Percentiles rank a stretch among this genome's conserved stretches.
Conservation (phyloP, 306 rosid species). For the Quercus aquifolioides region DNA sequence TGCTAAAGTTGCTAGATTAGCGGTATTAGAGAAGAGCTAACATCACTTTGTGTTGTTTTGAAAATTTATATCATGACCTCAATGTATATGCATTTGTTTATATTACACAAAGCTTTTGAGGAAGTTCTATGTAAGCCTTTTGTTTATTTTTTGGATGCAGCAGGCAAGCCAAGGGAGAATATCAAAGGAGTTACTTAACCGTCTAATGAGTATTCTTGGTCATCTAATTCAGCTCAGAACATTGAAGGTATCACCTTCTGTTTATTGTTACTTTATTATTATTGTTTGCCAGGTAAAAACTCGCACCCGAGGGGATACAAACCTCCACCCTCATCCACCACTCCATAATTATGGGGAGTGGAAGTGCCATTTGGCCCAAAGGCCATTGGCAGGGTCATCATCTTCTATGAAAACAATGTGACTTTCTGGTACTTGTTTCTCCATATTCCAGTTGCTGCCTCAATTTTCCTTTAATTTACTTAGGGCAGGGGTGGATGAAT, state of each 20-base stretch:
- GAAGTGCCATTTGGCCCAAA: too few relatives aligned
- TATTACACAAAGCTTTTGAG: conserved; percentile 2
- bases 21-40: conserved; percentile 47
- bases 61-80: not conserved
- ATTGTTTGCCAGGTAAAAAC: too few relatives aligned
- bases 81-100: not conserved
- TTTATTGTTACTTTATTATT: not conserved
- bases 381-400: not conserved
- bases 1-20: conserved; percentile 96
- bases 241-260: conserved; percentile 61
- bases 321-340: too few relatives aligned
- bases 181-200: conserved; percentile 81
- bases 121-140: conserved; percentile 4
- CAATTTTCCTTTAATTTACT: not conserved
- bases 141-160: conserved; percentile 35
- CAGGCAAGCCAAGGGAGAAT: conserved; percentile 97
- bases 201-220: conserved; percentile 92
- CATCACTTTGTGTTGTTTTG: conserved; percentile 16
- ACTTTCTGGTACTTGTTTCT: conserved; percentile 12
- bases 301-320: too few relatives aligned
- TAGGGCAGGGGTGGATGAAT: not conserved
- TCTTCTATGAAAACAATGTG: conserved; percentile 5
- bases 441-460: not conserved
- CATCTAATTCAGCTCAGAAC: conserved; percentile 97
- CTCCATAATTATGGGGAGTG: too few relatives aligned